A percentile compares a stretch with the other conserved stretches of the same genome.
Evolutionary conservation across 371 early-diverging fungal species (phyloP).

Genomic region (Rhizopus microsporus): DNA sequence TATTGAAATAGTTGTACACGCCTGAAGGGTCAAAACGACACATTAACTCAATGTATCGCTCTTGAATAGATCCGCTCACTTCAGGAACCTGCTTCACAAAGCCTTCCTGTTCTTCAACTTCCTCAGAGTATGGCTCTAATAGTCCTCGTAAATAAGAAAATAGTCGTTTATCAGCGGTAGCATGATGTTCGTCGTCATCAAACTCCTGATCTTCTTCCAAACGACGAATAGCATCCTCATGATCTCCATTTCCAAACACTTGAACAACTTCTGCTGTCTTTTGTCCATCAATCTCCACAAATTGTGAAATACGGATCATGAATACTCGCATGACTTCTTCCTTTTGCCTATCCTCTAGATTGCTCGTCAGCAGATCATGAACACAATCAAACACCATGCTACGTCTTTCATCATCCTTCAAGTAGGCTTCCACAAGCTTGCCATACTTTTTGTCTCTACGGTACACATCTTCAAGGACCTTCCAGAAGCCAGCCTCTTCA

Average conservation of each 20-base stretch:
- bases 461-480: slow-evolving; percentile 69
- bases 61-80: slow-evolving; percentile 49
- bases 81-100: slow-evolving; percentile 16
- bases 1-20: slow-evolving; percentile 66
- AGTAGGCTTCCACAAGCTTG: slow-evolving; percentile 64
- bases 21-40: slow-evolving; percentile 69
- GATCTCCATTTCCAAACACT: slow-evolving; percentile 63
- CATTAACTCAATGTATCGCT: slow-evolving; percentile 70
- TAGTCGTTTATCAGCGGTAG: slow-evolving; percentile 50
- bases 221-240: slow-evolving; percentile 57
- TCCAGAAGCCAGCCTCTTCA: slow-evolving; percentile 73
- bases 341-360: slow-evolving; percentile 56
- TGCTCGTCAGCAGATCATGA: slow-evolving; percentile 49
- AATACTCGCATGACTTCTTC: slow-evolving; percentile 61
- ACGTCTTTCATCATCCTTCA: slow-evolving; percentile 65
- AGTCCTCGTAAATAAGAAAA: slow-evolving; percentile 72
- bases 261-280: slow-evolving; percentile 64
- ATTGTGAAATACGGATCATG: slow-evolving; percentile 62
- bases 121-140: slow-evolving; percentile 50
- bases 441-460: slow-evolving; percentile 66
- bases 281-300: slow-evolving; percentile 72
- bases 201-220: slow-evolving; percentile 56
- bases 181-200: slow-evolving; percentile 48
- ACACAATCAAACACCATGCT: slow-evolving; percentile 63
- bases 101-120: slow-evolving; percentile 12